These are phyloP conservation scores for Gossypium mustelinum DNA, from an alignment of 345 rosid species.

Conservation along the genomic window DNA sequence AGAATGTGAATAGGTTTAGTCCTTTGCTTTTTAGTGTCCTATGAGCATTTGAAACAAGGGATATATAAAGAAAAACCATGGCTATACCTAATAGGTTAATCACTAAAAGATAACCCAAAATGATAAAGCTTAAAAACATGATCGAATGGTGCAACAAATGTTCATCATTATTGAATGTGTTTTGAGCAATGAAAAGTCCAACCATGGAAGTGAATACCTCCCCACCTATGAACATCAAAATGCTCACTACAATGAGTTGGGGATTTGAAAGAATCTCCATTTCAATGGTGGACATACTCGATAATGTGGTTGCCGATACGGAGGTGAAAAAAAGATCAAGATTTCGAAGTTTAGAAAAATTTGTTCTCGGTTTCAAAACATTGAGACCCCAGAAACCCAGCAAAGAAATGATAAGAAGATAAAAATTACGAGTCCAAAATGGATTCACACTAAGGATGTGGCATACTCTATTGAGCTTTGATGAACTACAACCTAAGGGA, in stretches of 20 bases:
- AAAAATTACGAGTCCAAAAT: constrained; percentile 35
- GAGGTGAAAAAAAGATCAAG: constrained; percentile 69
- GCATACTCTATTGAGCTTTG: background rate
- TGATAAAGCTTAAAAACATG: constrained; percentile 29
- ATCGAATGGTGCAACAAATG: background rate
- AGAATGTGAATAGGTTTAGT: constrained; percentile 38
- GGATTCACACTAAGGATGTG: constrained; percentile 10
- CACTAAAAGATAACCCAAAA: constrained; percentile 37
- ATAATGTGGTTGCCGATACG: constrained; percentile 57
- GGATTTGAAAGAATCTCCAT: constrained; percentile 76
- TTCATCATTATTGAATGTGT: background rate
- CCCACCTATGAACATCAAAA: constrained; percentile 58
- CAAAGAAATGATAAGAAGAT: constrained; percentile 34
- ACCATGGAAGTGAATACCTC: constrained; percentile 63
- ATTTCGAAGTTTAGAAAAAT: constrained; percentile 26
- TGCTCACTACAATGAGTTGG: constrained; percentile 50
- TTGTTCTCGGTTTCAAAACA: constrained; percentile 36
- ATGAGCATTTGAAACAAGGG: constrained; percentile 32
- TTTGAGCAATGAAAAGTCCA: constrained; percentile 13
- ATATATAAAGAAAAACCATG: constrained; percentile 30
- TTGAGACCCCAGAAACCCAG: constrained; percentile 36
- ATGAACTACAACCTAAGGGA: background rate
- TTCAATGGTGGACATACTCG: constrained; percentile 75
- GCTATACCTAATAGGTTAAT: background rate
- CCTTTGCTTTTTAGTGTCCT: constrained; percentile 36